Evolutionary conservation across 202 grass and related monocot genomes (phyloP), one percentile per base, ranked within the genome.

Genomic region (Panicum virgatum): DNA sequence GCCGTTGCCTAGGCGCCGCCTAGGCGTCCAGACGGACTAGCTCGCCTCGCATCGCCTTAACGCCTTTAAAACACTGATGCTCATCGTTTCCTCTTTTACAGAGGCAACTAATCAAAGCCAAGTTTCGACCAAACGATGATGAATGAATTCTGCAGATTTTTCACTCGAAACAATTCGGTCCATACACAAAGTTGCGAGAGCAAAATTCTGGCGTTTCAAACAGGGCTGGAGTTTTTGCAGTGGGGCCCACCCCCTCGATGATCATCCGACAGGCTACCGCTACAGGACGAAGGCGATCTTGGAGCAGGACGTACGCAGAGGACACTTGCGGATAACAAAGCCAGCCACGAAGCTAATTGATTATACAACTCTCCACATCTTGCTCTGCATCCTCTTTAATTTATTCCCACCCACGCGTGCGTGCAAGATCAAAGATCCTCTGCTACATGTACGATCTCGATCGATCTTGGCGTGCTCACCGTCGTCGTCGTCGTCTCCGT

Each of bases 241-340:
- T 50, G 77, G 20, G 39, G 9, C 61, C 70, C 16, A n/a, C 38
- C 27, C 59, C 57, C 5, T 16, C 14, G 0, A 4, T 65, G 60
- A 44, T 29, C 51, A 50, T 61, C 39, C 20, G 5, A 20, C 51
- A n/a, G n/a, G 30, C 30, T 34, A 10, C 65, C 12, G 34, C 18
- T n/a, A 34, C 9, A 70, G 25, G 72, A 54, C 78, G 61, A 59
- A 62, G 44, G 62, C 29, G 36, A 77, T 82, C 54, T 63, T 72
- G 36, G 22, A 36, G 64, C 81, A 60, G 80, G 36, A 78, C 43
- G 86, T 73, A 83, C 43, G 22, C 36, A 56, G 37, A 73, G 58
- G 68, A 58, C 56, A 71, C 20, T 57, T 72, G 29, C 11, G 20
- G 18, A n/a, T 12, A 39, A 15, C 13, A 50, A 40, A 51, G 32